Base-by-base conservation (phyloP, 345 rosid genomes). In the Eucalyptus sp. region DNA sequence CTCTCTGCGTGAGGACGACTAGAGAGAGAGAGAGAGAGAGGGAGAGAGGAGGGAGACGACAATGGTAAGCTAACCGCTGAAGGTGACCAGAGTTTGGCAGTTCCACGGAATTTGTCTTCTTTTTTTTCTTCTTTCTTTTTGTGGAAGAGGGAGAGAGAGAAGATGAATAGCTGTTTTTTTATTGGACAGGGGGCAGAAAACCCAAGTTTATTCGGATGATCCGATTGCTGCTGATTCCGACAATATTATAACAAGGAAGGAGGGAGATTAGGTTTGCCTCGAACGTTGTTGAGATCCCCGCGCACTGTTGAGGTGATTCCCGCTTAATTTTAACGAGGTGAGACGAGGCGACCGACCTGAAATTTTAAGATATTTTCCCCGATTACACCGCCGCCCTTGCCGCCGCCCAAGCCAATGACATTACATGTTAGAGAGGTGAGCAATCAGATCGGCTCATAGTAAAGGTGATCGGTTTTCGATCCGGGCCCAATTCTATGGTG, bases 401-500 rank as follows among this genome's bases (percentile, higher is more conserved):
- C 18, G 20, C 37, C 8, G 18, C 76, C 76, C 76, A 4, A 7
- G 37, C 14, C 76, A n/a, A n/a, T 15, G 76, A 7, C 17, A n/a
- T 64, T 64, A 64, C 5, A 29, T 27, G 8, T 29, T 62, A 29
- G 33, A 25, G 64, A 27, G 16, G 33, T 29, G 16, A 62, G 68
- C 68, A 62, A 62, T 62, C n/a, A 3, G 68, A 62, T 10, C 1
- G 3, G 1, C 13, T 24, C 62, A 24, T 24, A 10, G 1, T 24
- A 52, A 1, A 3, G 10, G 58, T 52, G 20, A 52, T 52, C 10
- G 10, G 0, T 7, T 18, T 52, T 52, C 10, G 0, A 20, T 52
- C 10, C 25, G 0, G 0, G 0, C 2, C 10, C 0, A 0, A 0
- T 52, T 52, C 10, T 10, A 52, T 3, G 10, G 1, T 3, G 25